Evolutionary conservation across 2,329 filamentous ascomycete genomes (phyloP).

Genomic region (Aspergillus ochraceus): DNA sequence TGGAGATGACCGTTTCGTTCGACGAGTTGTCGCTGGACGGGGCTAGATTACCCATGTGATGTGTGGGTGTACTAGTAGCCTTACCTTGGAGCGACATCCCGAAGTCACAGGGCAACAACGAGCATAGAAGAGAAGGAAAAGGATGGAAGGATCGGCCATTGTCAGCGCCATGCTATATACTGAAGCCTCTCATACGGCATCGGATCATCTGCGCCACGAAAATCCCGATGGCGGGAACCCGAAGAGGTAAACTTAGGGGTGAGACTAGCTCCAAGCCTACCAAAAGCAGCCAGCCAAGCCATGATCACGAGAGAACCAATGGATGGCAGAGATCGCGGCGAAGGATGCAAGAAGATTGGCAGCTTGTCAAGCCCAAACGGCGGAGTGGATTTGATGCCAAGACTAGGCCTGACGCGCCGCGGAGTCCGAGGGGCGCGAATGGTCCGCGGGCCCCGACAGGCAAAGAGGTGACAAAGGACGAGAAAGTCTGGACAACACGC

Average conservation of each 20-base stretch:
- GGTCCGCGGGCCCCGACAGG: no score
- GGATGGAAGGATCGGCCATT: not conserved
- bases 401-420: not conserved
- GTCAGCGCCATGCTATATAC: not conserved
- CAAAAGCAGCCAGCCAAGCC: not conserved
- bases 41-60: not conserved
- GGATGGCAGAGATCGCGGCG: not conserved
- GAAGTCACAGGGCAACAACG: not conserved
- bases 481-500: not conserved
- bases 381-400: not conserved
- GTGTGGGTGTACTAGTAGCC: not conserved
- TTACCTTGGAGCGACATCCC: not conserved
- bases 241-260: not conserved
- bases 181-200: not conserved
- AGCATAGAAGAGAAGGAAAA: not conserved
- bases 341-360: not conserved
- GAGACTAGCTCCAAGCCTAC: not conserved
- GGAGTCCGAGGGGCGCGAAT: not conserved
- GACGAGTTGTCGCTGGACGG: not conserved
- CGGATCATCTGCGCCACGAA: not conserved
- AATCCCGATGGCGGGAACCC: not conserved
- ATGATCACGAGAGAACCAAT: not conserved
- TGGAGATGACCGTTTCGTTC: not conserved
- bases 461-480: not conserved
- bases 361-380: not conserved